phyloP scores from a whole-genome alignment of 2,329 filamentous ascomycete species.

The Myriangium duriaei region DNA sequence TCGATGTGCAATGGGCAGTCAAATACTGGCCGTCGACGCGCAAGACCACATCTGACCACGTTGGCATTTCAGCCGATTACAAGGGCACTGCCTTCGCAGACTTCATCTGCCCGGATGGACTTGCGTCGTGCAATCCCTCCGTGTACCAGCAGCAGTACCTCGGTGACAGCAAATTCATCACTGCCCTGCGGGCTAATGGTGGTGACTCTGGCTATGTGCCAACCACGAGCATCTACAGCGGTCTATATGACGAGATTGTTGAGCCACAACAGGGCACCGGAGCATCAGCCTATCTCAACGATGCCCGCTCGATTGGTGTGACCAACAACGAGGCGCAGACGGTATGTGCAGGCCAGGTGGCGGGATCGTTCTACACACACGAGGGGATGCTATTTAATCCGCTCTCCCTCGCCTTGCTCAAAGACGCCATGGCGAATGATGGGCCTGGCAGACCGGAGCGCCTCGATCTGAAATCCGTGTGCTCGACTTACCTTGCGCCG shows the following conservation, averaged over 20 bases:
- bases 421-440: constrained; percentile 37
- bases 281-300: constrained; percentile 36
- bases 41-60: constrained; percentile 34
- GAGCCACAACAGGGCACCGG: constrained; percentile 35
- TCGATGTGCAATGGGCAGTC: constrained; percentile 44
- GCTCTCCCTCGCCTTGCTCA: constrained; percentile 31
- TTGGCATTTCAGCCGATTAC: constrained; percentile 43
- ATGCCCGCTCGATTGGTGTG: constrained; percentile 33
- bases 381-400: constrained; percentile 40
- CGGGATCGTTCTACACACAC: constrained; percentile 37
- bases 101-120: constrained; percentile 18
- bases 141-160: constrained; percentile 37
- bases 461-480: constrained; percentile 30
- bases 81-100: constrained; percentile 34
- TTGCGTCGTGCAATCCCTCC: constrained; percentile 25
- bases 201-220: constrained; percentile 43
- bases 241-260: constrained; percentile 39
- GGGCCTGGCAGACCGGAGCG: constrained; percentile 32
- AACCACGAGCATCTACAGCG: constrained; percentile 41
- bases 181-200: constrained; percentile 29
- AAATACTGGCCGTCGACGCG: constrained; percentile 45
- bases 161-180: constrained; percentile 30
- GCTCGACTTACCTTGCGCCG: constrained; percentile 25
- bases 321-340: constrained; percentile 39
- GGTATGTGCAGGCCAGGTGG: constrained; percentile 29